A percentile compares a stretch with the other conserved stretches of the same genome.
These are phyloP conservation scores for Prunus mongolica DNA, from an alignment of 306 rosid species.

Conservation along the genomic window DNA sequence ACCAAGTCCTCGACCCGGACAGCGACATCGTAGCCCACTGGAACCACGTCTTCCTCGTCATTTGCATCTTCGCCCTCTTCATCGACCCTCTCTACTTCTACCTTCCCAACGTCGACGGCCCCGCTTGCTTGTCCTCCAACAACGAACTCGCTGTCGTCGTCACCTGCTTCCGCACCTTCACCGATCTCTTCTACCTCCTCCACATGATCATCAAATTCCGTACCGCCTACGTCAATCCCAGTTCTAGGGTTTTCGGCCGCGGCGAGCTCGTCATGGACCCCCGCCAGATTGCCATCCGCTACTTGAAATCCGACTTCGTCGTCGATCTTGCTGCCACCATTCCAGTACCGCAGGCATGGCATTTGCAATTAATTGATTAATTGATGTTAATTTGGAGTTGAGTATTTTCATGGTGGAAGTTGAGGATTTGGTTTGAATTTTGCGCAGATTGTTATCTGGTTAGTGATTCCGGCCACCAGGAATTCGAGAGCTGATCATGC, in stretches of 20 bases:
- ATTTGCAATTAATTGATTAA: not conserved
- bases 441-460: conserved; percentile 83
- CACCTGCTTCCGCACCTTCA: conserved; percentile 56
- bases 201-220: conserved; percentile 83
- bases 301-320: conserved; percentile 72
- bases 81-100: conserved; percentile 80
- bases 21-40: conserved; percentile 70
- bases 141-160: conserved; percentile 28
- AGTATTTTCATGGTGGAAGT: not conserved
- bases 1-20: conserved; percentile 83
- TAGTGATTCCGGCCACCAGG: conserved; percentile 59
- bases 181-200: conserved; percentile 69
- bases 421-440: not conserved
- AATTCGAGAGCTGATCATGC: conserved; percentile 54
- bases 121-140: conserved; percentile 55
- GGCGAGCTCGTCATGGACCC: conserved; percentile 85
- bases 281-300: conserved; percentile 56
- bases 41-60: conserved; percentile 73
- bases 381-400: not conserved
- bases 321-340: conserved; percentile 82
- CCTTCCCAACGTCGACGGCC: conserved; percentile 69
- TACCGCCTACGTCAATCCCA: conserved; percentile 79
- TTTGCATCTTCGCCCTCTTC: conserved; percentile 66
- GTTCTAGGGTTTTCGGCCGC: conserved; percentile 77
- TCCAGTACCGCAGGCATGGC: conserved; percentile 68